phyloP scores from a whole-genome alignment of 2,329 filamentous ascomycete species.

The Colletotrichum sp. region DNA sequence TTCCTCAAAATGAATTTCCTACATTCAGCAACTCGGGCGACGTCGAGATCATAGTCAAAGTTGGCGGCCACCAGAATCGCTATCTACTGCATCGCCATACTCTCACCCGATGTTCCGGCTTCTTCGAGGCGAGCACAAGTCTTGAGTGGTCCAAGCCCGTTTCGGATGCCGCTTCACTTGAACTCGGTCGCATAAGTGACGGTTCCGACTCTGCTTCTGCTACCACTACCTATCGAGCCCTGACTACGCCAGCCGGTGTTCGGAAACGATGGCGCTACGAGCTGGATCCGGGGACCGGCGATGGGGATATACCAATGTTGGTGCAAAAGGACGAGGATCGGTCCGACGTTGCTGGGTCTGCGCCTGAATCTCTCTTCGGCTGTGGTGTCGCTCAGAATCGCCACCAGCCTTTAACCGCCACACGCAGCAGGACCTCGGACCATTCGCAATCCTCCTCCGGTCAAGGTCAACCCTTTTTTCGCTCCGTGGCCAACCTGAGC shows the following conservation, averaged over 20 bases:
- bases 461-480: conserved; percentile 70
- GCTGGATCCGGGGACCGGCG: conserved; percentile 75
- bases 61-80: conserved; percentile 74
- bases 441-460: conserved; percentile 59
- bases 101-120: conserved; percentile 87
- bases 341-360: conserved; percentile 7
- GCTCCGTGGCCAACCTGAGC: conserved; percentile 82
- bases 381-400: conserved; percentile 22
- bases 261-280: conserved; percentile 83
- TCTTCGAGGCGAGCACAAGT: conserved; percentile 87
- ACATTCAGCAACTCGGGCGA: conserved; percentile 90
- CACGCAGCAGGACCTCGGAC: conserved; percentile 64
- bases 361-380: conserved; percentile 60
- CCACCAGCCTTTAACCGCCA: conserved; percentile 16
- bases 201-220: conserved; percentile 29
- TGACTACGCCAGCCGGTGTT: conserved; percentile 34
- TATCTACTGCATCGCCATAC: conserved; percentile 91
- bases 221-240: neutral
- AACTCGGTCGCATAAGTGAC: conserved; percentile 61
- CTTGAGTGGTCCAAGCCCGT: conserved; percentile 71
- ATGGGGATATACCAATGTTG: conserved; percentile 84
- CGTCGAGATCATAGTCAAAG: conserved; percentile 83
- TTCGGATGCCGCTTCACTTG: conserved; percentile 35
- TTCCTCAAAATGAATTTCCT: conserved; percentile 89
- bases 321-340: conserved; percentile 71